Conservation (phyloP, 768 basidiomycete genomes). For the Tulasnella calospora region DNA sequence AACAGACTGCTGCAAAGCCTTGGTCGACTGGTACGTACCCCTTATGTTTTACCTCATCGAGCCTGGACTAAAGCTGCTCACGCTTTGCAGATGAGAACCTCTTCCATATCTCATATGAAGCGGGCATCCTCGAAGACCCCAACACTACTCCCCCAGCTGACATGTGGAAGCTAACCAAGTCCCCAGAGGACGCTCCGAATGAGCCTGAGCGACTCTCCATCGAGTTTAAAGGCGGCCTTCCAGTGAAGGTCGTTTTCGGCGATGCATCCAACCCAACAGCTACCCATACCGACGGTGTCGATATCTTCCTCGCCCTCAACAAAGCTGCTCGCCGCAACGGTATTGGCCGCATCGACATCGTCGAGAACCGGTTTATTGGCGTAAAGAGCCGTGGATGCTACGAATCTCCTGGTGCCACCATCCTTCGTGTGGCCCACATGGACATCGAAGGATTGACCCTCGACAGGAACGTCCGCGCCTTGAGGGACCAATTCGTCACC, state of each 20-base stretch:
- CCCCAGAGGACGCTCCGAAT: constrained; percentile 74
- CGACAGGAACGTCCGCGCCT: constrained; percentile 90
- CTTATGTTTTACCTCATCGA: neutral
- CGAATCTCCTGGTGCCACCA: constrained; percentile 94
- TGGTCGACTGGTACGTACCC: constrained; percentile 72
- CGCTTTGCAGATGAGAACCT: constrained; percentile 76
- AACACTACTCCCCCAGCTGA: constrained; percentile 87
- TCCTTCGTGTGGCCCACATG: constrained; percentile 90
- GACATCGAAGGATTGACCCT: constrained; percentile 97
- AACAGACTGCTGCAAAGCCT: constrained; percentile 92
- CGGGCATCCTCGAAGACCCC: constrained; percentile 97
- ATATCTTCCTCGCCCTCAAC: constrained; percentile 89
- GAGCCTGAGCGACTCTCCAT: constrained; percentile 75
- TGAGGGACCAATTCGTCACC: constrained; percentile 94
- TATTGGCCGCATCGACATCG: constrained; percentile 95
- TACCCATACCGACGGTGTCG: constrained; percentile 79
- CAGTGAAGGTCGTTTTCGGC: constrained; percentile 61
- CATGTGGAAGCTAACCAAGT: constrained; percentile 97
- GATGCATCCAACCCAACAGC: neutral
- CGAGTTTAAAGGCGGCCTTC: constrained; percentile 83
- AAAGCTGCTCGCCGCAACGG: constrained; percentile 90
- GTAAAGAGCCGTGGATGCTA: constrained; percentile 99
- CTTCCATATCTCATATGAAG: constrained; percentile 99
- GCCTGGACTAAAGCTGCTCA: neutral
- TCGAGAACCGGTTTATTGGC: constrained; percentile 99